Evolutionary conservation across 1,139 yeast species (phyloP).

Genomic region (Pichia sp.): DNA sequence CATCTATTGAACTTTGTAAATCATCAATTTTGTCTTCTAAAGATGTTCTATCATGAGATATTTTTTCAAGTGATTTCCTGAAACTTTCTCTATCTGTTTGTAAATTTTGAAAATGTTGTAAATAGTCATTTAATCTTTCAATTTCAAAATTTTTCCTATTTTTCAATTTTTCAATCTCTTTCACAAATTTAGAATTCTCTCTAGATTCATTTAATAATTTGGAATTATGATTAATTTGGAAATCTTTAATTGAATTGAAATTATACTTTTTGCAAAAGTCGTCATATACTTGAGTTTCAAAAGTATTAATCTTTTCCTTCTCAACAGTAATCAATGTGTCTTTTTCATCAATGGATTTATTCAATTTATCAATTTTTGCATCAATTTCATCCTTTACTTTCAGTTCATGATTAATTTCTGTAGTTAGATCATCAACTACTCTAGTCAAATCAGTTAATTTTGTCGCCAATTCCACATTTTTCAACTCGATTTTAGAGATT

Average conservation of each 20-base stretch:
- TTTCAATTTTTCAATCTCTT: conserved; percentile 54
- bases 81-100: conserved; percentile 32
- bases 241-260: conserved; percentile 52
- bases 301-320: conserved; percentile 33
- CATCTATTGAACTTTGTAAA: conserved; percentile 46
- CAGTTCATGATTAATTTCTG: conserved; percentile 50
- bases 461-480: conserved; percentile 45
- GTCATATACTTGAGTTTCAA: conserved; percentile 43
- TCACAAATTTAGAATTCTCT: conserved; percentile 55
- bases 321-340: conserved; percentile 21
- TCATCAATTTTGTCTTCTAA: conserved; percentile 38
- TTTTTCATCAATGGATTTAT: conserved; percentile 15
- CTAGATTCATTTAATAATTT: conserved; percentile 53
- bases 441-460: conserved; percentile 46
- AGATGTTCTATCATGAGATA: conserved; percentile 32
- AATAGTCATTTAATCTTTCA: conserved; percentile 47
- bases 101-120: conserved; percentile 38
- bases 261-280: conserved; percentile 51
- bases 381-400: conserved; percentile 31
- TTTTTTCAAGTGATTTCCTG: conserved; percentile 32
- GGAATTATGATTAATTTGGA: conserved; percentile 62
- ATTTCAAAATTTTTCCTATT: conserved; percentile 61
- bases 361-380: conserved; percentile 27
- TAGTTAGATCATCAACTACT: conserved; percentile 43
- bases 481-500: conserved; percentile 48